Conservation (phyloP, 352 stramenopile genomes). For the Pythium aphanidermatum region DNA sequence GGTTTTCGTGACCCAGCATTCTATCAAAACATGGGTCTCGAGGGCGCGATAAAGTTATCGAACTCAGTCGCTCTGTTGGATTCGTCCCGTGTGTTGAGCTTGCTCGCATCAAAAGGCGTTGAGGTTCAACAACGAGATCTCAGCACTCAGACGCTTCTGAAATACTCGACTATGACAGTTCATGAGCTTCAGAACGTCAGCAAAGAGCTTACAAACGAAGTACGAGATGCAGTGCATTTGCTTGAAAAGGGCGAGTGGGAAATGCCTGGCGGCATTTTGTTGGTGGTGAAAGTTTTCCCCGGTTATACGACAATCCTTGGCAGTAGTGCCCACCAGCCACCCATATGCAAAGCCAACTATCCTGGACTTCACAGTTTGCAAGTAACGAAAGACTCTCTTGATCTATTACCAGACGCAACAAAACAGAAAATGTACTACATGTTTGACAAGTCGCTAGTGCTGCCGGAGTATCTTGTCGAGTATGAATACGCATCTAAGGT, state of each 20-base stretch:
- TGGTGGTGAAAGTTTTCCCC: conserved; percentile 84
- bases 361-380: conserved; percentile 53
- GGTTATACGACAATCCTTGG: conserved; percentile 47
- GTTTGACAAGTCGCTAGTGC: conserved; percentile 69
- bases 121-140: conserved; percentile 18
- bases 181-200: conserved; percentile 16
- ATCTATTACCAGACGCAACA: conserved; percentile 8
- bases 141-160: conserved; percentile 7
- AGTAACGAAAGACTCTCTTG: conserved; percentile 14
- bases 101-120: conserved; percentile 19
- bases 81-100: conserved; percentile 21
- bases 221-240: conserved; percentile 37
- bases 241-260: conserved; percentile 37
- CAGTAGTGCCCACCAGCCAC: conserved; percentile 12
- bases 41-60: conserved; percentile 60
- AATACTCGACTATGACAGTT: conserved; percentile 16
- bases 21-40: conserved; percentile 40
- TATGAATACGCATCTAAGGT: conserved; percentile 82
- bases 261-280: conserved; percentile 35
- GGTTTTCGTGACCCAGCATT: conserved; percentile 54
- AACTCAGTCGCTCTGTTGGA: conserved; percentile 72
- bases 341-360: conserved; percentile 27
- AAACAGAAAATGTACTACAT: conserved; percentile 72
- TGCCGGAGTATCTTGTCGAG: conserved; percentile 85
- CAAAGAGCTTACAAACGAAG: conserved; percentile 23